phyloP scores from a whole-genome alignment of 129 eudicot species.

The Flaveria trinervia region DNA sequence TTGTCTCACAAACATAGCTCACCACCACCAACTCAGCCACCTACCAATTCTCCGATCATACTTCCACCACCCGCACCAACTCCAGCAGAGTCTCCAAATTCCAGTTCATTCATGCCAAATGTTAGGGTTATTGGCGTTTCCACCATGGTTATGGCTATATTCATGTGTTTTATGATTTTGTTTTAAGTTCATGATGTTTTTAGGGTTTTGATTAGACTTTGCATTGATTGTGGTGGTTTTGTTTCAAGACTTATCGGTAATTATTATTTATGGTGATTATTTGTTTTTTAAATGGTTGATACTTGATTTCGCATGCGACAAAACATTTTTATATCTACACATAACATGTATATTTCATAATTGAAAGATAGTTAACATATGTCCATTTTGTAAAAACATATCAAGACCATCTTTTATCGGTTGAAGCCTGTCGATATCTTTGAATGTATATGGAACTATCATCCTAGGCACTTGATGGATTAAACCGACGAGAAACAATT shows the following conservation, averaged over 20 bases:
- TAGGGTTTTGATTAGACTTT: background rate
- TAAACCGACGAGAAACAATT: no score
- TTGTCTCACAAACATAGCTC: constrained; percentile 33
- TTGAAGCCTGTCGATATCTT: no score
- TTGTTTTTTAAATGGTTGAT: background rate
- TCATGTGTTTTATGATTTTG: background rate
- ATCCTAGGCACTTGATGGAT: no score
- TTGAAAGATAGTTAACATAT: no score
- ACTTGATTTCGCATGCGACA: background rate
- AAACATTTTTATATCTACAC: background rate
- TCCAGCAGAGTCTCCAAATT: constrained; percentile 16
- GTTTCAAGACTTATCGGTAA: background rate
- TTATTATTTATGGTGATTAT: background rate
- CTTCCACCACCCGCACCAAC: constrained; percentile 2
- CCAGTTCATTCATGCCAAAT: background rate
- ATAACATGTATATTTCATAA: no score
- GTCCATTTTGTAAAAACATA: no score
- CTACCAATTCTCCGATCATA: constrained; percentile 14
- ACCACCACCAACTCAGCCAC: background rate
- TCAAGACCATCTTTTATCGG: no score
- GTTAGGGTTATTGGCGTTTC: background rate
- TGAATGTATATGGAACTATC: no score
- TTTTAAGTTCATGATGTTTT: background rate
- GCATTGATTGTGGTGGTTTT: background rate
- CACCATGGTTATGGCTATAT: background rate